Base-by-base conservation (phyloP, 306 rosid genomes). In the Mucuna pruriens region DNA sequence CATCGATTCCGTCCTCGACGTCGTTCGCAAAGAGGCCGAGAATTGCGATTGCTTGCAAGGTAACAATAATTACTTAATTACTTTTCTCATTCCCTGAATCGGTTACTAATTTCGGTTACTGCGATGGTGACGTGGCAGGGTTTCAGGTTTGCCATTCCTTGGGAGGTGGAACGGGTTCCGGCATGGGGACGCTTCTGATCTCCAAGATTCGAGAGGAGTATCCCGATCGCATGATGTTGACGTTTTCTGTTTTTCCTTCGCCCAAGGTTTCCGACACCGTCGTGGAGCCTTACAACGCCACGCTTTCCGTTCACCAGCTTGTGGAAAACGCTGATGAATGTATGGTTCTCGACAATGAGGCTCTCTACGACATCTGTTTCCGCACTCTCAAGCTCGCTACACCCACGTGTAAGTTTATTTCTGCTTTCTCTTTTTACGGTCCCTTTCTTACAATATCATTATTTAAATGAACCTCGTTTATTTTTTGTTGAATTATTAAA, bases 261-360 rank as follows among this genome's bases (percentile, higher is more conserved):
- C 90, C 87, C 0, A 86, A 86, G 87, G 90, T 86, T 31, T 86
- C 90, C 23, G 90, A 86, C 60, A 86, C 90, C 1, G 90, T 86
- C 42, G 87, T 86, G 51, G 90, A 86, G 76, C 90, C 90, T 34
- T 86, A 86, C 76, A 86, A 86, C 45, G 90, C 90, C 6, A 86
- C 90, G 3, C 90, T 86, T 17, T 86, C 90, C 17, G 90, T 84
- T 58, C 90, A 86, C 49, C 90, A 86, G 68, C 90, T 86, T 60
- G 90, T 86, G 19, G 90, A 86, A 76, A 86, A 86, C 45, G 89
- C 89, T 0, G 89, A 86, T 58, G 89, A 86, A 51, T 86, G 90
- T 58, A 86, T 86, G 90, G 90, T 86, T 48, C 68, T 86, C 79
- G 90, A 86, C 76, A 86, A 86, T 60, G 90, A 86, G 84, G 90